phyloP scores from a whole-genome alignment of 2,329 filamentous ascomycete genomes.

The Diaporthe ampelina region DNA sequence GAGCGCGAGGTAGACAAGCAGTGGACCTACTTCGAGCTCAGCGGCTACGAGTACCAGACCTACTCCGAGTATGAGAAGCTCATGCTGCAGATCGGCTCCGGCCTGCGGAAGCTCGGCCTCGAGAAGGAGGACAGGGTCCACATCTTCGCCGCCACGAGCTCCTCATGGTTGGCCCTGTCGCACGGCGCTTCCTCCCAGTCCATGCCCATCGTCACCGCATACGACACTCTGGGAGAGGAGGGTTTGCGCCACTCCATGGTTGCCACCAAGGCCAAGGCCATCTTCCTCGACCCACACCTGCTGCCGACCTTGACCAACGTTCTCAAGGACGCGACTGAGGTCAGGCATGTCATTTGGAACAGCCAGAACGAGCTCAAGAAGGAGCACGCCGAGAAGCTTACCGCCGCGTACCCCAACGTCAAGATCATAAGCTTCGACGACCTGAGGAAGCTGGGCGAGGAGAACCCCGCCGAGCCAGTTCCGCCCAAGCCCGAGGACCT shows the following conservation, averaged over 20 bases:
- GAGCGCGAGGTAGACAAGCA: slow-evolving; percentile 86
- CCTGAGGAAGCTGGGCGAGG: slow-evolving; percentile 66
- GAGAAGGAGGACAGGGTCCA: slow-evolving; percentile 78
- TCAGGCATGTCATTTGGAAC: slow-evolving; percentile 69
- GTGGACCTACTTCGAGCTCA: slow-evolving; percentile 90
- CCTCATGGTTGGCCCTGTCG: slow-evolving; percentile 65
- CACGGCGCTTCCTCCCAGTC: slow-evolving; percentile 78
- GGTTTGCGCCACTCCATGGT: slow-evolving; percentile 81
- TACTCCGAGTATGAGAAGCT: slow-evolving; percentile 84
- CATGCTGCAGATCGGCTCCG: slow-evolving; percentile 76
- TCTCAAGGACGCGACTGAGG: slow-evolving; percentile 63
- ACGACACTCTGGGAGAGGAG: slow-evolving; percentile 84
- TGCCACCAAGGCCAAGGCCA: slow-evolving; percentile 78
- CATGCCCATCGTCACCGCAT: slow-evolving; percentile 86
- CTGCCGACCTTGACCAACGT: slow-evolving; percentile 69
- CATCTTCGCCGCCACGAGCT: slow-evolving; percentile 82
- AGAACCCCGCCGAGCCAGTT: slow-evolving; percentile 76
- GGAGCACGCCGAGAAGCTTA: slow-evolving; percentile 63
- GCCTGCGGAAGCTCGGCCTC: slow-evolving; percentile 80
- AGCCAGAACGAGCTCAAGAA: slow-evolving; percentile 66
- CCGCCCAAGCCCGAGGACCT: slow-evolving; percentile 81
- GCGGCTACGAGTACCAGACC: slow-evolving; percentile 81
- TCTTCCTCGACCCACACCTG: slow-evolving; percentile 82
- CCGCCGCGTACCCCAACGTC: slow-evolving; percentile 62
- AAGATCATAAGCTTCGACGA: slow-evolving; percentile 66